Conservation (phyloP, 305 asterid genomes). For the Solanum hybrid region DNA sequence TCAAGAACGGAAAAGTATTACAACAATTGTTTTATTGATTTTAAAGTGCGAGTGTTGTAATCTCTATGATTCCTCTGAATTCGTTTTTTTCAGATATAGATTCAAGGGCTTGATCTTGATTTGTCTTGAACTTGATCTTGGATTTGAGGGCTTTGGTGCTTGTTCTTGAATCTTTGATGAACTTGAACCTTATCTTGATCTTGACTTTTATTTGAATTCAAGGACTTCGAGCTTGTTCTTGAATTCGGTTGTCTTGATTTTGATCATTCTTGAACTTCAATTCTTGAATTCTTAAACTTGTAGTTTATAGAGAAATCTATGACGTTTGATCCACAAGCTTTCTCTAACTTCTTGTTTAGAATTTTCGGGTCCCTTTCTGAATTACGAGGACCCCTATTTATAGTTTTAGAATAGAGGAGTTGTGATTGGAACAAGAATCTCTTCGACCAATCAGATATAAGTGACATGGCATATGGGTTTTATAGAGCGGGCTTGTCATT, state of each 20-base stretch:
- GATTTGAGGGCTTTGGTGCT: too few species aligned
- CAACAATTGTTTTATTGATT: not conserved
- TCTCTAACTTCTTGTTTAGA: not conserved
- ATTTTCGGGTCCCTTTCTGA: too few species aligned
- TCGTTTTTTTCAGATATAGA: too few species aligned
- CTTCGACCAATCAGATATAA: accelerated
- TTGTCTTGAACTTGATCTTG: too few species aligned
- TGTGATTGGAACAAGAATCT: not conserved
- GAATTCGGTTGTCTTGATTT: not conserved
- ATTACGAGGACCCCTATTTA: not conserved
- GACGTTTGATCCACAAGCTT: not conserved
- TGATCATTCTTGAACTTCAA: not conserved
- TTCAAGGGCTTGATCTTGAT: not conserved
- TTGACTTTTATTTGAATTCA: not conserved
- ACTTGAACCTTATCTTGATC: not conserved
- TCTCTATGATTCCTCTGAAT: not conserved
- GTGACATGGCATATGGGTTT: accelerated
- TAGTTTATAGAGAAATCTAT: not conserved
- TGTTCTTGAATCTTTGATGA: too few species aligned
- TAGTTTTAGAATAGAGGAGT: not conserved
- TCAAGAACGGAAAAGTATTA: accelerated
- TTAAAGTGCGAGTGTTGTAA: accelerated
- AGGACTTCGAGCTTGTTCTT: not conserved
- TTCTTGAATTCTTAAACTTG: not conserved
- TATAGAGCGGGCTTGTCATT: not conserved